Conservation (phyloP, 352 stramenopile genomes). For the Globisporangium takayamanum region DNA sequence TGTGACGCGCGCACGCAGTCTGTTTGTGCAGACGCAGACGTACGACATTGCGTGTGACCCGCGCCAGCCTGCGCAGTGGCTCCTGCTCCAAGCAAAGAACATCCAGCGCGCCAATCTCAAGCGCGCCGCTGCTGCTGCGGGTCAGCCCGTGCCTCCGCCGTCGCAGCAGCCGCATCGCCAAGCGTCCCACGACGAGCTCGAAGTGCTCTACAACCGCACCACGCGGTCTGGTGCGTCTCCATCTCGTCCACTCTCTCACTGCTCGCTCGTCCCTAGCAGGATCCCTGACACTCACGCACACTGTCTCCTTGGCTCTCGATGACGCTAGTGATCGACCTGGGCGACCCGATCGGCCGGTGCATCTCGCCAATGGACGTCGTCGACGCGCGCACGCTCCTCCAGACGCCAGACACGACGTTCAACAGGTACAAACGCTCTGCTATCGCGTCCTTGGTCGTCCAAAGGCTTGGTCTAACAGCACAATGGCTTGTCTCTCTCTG, state of each 20-base stretch:
- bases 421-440: constrained; percentile 20
- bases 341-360: constrained; percentile 51
- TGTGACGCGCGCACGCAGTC: constrained; percentile 15
- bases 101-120: constrained; percentile 62
- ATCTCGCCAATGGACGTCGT: constrained; percentile 75
- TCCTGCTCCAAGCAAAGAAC: constrained; percentile 69
- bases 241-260: background rate
- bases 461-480: background rate
- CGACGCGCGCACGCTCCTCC: constrained; percentile 58
- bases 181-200: constrained; percentile 46
- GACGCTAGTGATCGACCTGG: constrained; percentile 51
- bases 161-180: constrained; percentile 8
- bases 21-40: constrained; percentile 77
- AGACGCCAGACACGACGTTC: constrained; percentile 59
- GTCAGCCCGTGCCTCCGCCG: no score
- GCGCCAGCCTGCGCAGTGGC: constrained; percentile 60
- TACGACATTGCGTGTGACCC: constrained; percentile 82
- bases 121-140: constrained; percentile 7
- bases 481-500: background rate
- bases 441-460: background rate
- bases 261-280: background rate
- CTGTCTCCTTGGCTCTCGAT: background rate
- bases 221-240: constrained; percentile 30
- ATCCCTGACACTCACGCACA: background rate
- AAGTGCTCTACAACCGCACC: constrained; percentile 79